Evolutionary conservation across 306 rosid species (phyloP), one percentile per base, ranked within the genome.

Genomic region (Prunus kanzakura): DNA sequence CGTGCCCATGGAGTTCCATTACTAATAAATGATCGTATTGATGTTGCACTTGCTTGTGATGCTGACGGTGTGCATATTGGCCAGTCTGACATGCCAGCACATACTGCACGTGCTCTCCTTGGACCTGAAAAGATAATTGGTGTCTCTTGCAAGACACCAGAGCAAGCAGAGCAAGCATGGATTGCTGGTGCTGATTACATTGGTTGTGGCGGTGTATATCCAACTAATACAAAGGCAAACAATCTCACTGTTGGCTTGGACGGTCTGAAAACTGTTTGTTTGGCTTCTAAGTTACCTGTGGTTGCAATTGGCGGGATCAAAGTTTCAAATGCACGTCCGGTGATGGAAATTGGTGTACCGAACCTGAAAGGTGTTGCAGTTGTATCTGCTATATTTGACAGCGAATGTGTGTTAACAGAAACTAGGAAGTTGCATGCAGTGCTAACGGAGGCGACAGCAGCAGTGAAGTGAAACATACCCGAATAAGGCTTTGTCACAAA

Each of bases 1-100:
- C 91, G 49, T 76, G 80, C 85, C 56, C 78, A 82, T 29, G 92
- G 98, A 56, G 91, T 95, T 43, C 96, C 90, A 60, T 78, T 92
- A 11, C 87, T 95, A 55, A 90, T 95, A 83, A 95, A 95, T 19
- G 98, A 95, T 78, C 91, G 98, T 13, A 75, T 90, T 16, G 96
- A 95, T 75, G 84, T 95, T 47, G 96, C 96, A 50, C 91, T 95
- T 71, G 98, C 97, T 61, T 87, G 96, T 67, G 91, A 88, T 74
- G 98, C 98, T 2, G 98, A 90, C 69, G 98, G 98, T 65, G 92
- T 95, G 72, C 98, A 95, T 78, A 80, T 95, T 74, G 97, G 98
- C 60, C 97, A 95, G 71, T 92, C 97, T 27, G 98, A 95, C 92
- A 89, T 95, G 91, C 89, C 93, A n/a, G 87, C 78, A 58, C 66